Evolutionary conservation across 371 early-diverging fungal species (phyloP), one percentile per base, ranked within the genome.

Genomic region (Mortierella sp.): DNA sequence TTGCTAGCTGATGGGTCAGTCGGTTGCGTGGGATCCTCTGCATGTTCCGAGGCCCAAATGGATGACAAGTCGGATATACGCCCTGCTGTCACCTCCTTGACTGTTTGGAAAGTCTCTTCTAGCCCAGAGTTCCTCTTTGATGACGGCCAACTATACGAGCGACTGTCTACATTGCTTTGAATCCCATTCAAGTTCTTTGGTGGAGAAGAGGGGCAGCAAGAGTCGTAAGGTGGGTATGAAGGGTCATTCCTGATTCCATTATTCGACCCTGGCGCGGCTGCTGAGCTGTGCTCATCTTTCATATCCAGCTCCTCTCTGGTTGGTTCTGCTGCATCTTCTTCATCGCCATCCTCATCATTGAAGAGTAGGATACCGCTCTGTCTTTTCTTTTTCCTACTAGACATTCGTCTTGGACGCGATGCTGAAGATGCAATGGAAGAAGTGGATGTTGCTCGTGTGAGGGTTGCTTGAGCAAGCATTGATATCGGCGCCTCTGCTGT

Each of bases 141-240:
- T 10, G 51, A 51, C 14, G 52, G 43, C 8, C 23, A 13, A 21
- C 51, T 53, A 38, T 62, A 50, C 13, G 48, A 27, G 13, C 61
- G 60, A 53, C 64, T 47, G 26, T 55, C 64, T 3, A 55, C 21
- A 27, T 60, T 71, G 53, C 64, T 66, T 18, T 58, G 66, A 9
- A 66, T 50, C 3, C 58, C 39, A 28, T 57, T 61, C 27, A 34
- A 26, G 14, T 46, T 42, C 19, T 64, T 61, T 30, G 71, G 45
- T 39, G 71, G 61, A 2, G 71, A 58, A n/a, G 72, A 72, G 7
- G 63, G 53, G 28, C 54, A 54, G 6, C 64, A 50, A 0, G 71
- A 59, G 18, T 64, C 49, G 18, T 64, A 58, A 2, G 56, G 56
- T 3, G 71, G 61, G 42, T 65, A 61, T 0, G 62, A 53, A 6